Evolutionary conservation across 257 asterid species (phyloP), one percentile per base, ranked within the genome.

Genomic region (Solanum rostratum): DNA sequence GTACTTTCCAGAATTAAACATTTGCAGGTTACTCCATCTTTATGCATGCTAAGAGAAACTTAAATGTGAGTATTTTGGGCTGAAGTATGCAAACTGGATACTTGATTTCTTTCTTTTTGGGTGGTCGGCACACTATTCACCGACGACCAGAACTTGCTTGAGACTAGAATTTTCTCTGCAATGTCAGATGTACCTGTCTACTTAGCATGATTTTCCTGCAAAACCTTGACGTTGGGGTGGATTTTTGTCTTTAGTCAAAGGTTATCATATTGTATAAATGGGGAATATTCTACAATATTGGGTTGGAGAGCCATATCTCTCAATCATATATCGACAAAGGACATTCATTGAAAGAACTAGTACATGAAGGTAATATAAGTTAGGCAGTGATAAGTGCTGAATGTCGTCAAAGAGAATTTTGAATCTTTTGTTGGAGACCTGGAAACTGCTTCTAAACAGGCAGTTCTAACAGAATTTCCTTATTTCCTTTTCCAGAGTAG

Each of bases 1-100:
- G 99, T 95, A 94, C 49, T 65, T 86, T 45, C 89, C 79, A 83
- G 57, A 84, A 69, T 29, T 73, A 37, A 60, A 24, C 29, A 30
- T 66, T 55, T 53, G 69, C 69, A 69, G 85, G 83, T 22, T 50
- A 83, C 84, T 74, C 60, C 81, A 24, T 74, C 79, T 84, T 65
- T 87, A 46, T 53, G 37, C 6, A 24, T 74, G 60, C 60, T 74
- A 74, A 46, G 81, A 74, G 60, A 74, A 46, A 74, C 46, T 27
- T 16, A 27, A 50, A 50, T 50, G 43, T 29, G 43, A 78, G 19
- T 50, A 16, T 50, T 78, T 29, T 50, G 50, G 62, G 60, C 2
- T 6, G 45, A 49, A 78, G 57, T 16, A 27, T 49, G 63, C 46
- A 27, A 16, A 49, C 16, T 50, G 27, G 24, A 78, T 9, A 78